phyloP scores from a whole-genome alignment of 129 eudicot species.

The Tagetes patula region DNA sequence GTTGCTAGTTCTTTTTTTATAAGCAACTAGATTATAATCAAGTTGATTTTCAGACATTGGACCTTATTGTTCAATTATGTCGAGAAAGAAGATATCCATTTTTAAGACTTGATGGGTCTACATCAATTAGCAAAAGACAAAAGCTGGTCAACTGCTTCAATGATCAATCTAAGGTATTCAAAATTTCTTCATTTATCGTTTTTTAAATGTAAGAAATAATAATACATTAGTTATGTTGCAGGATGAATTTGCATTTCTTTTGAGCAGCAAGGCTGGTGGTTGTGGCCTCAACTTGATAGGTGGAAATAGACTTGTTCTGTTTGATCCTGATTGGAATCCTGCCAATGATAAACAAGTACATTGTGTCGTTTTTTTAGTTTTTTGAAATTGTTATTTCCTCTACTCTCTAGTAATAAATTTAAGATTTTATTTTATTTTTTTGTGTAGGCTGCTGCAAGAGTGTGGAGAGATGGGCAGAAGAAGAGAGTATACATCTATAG shows the following conservation, averaged over 20 bases:
- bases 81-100: constrained; percentile 98
- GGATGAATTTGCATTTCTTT: constrained; percentile 99
- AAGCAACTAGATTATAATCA: constrained; percentile 16
- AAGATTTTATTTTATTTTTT: constrained; percentile 1
- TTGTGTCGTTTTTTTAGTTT: background rate
- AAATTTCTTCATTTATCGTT: background rate
- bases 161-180: constrained; percentile 72
- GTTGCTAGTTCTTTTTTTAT: constrained; percentile 4
- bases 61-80: constrained; percentile 95
- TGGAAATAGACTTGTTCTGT: constrained; percentile 92
- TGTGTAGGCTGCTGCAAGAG: constrained; percentile 98
- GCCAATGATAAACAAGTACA: constrained; percentile 98
- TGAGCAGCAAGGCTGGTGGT: constrained; percentile 99
- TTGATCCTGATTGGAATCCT: constrained; percentile 99
- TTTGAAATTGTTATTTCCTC: background rate
- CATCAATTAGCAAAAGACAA: constrained; percentile 95
- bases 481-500: constrained; percentile 97
- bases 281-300: constrained; percentile 98
- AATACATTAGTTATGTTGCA: constrained; percentile 33
- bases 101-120: constrained; percentile 92
- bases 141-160: constrained; percentile 95
- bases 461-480: constrained; percentile 99
- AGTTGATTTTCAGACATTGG: constrained; percentile 67
- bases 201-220: background rate
- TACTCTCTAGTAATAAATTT: background rate